These are phyloP conservation scores for Blastocrithidia nonstop DNA, from an alignment of 208 protist species.

Conservation along the genomic window DNA sequence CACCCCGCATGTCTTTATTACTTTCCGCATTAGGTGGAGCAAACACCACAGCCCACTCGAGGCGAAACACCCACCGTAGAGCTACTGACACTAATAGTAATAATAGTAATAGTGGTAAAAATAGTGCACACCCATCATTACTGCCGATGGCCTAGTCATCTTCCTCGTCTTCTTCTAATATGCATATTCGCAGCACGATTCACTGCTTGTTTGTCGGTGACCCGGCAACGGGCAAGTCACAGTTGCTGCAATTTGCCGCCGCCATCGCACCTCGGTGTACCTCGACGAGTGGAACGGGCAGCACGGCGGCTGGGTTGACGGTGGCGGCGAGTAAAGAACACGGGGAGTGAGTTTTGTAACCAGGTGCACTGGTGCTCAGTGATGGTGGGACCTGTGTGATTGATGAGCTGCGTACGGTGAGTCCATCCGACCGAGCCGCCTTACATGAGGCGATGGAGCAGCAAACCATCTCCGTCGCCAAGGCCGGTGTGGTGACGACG, in stretches of 20 bases:
- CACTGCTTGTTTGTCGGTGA: conserved; percentile 98
- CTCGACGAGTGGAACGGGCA: conserved; percentile 83
- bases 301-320: conserved; percentile 84
- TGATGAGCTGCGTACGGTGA: conserved; percentile 95
- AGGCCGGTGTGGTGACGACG: conserved; percentile 93
- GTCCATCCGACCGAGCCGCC: conserved; percentile 83
- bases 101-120: too few relatives aligned
- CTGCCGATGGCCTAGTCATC: too few relatives aligned
- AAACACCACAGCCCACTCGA: conserved; percentile 33
- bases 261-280: conserved; percentile 67
- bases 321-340: conserved; percentile 78
- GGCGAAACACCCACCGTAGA: too few relatives aligned
- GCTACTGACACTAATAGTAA: too few relatives aligned
- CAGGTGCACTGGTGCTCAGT: conserved; percentile 92
- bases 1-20: conserved; percentile 58
- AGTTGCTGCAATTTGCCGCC: conserved; percentile 76
- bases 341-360: conserved; percentile 90
- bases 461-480: conserved; percentile 92
- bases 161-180: too few relatives aligned
- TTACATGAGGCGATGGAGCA: conserved; percentile 99
- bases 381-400: conserved; percentile 97
- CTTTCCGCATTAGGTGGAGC: conserved; percentile 57
- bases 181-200: conserved; percentile 85
- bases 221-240: conserved; percentile 96
- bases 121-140: too few relatives aligned